A percentile compares a stretch with the other conserved stretches of the same genome.
Evolutionary conservation across 192 early-diverging fungal genomes (phyloP).

Genomic region (Coemansia sp.): DNA sequence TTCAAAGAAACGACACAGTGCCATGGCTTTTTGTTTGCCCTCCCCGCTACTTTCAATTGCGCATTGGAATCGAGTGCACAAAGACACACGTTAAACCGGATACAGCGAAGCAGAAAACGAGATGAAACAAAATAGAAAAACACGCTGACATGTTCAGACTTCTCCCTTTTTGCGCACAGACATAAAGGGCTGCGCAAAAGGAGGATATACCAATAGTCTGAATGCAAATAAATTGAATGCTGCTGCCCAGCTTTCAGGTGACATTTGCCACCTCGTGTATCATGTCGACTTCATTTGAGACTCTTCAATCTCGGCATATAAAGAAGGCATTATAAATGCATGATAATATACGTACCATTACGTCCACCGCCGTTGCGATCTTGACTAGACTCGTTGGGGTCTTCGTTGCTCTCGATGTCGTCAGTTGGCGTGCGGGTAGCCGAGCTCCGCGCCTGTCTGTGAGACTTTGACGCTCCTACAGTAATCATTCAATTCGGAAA

Average conservation of each 20-base stretch:
- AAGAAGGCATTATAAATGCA: constrained; percentile 2
- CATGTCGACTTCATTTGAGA: too few species aligned
- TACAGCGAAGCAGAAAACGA: background rate
- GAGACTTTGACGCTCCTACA: constrained; percentile 16
- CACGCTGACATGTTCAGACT: background rate
- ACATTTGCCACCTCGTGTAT: too few species aligned
- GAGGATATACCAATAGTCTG: background rate
- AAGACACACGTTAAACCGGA: too few species aligned
- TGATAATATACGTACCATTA: constrained; percentile 33
- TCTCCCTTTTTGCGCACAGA: background rate
- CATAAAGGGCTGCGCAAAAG: background rate
- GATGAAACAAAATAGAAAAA: background rate
- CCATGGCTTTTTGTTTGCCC: too few species aligned
- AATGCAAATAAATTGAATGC: background rate
- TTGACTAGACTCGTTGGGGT: background rate
- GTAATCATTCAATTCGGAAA: background rate
- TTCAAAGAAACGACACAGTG: too few species aligned
- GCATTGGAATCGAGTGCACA: too few species aligned
- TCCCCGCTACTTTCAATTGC: too few species aligned
- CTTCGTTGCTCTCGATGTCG: constrained; percentile 4
- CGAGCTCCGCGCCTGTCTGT: constrained; percentile 14
- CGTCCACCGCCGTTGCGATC: constrained; percentile 19
- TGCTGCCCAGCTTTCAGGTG: background rate
- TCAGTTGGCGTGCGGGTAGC: background rate
- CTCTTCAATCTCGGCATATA: background rate